Percentiles rank a stretch among this genome's conserved stretches.
Conservation (phyloP, 2,329 filamentous ascomycete genomes). For the Diaporthe capsici region DNA sequence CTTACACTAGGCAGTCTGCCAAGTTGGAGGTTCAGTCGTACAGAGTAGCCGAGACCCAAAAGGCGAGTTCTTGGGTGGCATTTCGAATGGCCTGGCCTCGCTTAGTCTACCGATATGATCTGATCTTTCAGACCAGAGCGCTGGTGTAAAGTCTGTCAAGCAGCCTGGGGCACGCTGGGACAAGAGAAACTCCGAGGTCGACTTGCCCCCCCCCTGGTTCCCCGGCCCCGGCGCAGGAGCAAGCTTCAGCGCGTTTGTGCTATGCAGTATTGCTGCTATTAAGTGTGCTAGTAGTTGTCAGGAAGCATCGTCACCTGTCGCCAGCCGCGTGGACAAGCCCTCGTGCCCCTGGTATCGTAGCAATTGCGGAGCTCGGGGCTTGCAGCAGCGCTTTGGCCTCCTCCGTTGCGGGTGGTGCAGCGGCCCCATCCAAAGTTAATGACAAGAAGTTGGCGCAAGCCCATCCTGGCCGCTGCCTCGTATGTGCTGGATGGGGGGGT, state of each 20-base stretch:
- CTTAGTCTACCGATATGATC: conserved; percentile 20
- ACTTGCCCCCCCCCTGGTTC: neutral
- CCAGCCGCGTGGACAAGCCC: conserved; percentile 2
- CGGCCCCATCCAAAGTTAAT: conserved; percentile 15
- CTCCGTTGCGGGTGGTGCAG: conserved; percentile 3
- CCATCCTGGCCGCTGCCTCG: conserved; percentile 12
- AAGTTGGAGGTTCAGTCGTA: conserved; percentile 15
- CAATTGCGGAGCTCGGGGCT: conserved; percentile 14
- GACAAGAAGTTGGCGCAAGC: conserved; percentile 14
- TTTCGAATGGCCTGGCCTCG: conserved; percentile 11
- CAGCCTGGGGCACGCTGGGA: conserved; percentile 1
- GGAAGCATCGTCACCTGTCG: conserved; percentile 5
- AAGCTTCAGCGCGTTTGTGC: neutral
- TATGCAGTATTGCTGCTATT: neutral
- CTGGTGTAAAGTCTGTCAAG: conserved; percentile 7
- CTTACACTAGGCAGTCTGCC: neutral
- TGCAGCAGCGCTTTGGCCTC: conserved; percentile 26
- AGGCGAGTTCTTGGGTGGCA: neutral
- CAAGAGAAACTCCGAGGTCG: conserved; percentile 32
- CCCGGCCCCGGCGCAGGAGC: neutral
- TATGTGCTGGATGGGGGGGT: neutral
- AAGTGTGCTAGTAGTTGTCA: neutral
- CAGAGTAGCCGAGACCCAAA: conserved; percentile 14
- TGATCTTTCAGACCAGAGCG: conserved; percentile 23
- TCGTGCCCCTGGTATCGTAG: neutral